Base-by-base conservation (phyloP, 2,329 filamentous ascomycete genomes). In the Daldinia sp. region DNA sequence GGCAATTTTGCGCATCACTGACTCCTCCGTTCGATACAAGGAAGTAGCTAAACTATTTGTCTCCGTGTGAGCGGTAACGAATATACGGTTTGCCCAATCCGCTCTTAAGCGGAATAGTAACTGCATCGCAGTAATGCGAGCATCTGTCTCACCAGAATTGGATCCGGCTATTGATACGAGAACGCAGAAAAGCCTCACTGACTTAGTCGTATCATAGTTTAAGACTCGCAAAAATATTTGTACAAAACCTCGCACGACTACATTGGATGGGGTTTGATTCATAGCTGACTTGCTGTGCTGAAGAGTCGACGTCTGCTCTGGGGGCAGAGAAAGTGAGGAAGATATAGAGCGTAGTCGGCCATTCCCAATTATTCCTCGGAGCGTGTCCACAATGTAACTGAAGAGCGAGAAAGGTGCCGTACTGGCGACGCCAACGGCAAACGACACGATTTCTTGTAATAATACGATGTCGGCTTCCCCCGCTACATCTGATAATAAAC, bases 41-140 rank as follows among this genome's bases (percentile, higher is more conserved):
- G 89, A 84, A 13, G 87, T 84, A 25, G 93, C 92, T 21, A 97
- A 80, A 54, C 87, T 87, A 67, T 90, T 87, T 25, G 88, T 90
- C 73, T 96, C 92, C 1, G 90, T 87, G 27, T 87, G 85, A 30
- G 85, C 78, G 6, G 87, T 87, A 54, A 97, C 80, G 60, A 90
- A 92, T 3, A 97, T 84, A 43, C 89, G 85, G 68, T 94, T 87
- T 8, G 90, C 87, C 74, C 90, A 92, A 76, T 97, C 93, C 19
- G 93, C 92, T 61, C 94, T 87, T 27, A 97, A 80, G 41, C 94
- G 87, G 74, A 96, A 94, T 1, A 97, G 80, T 41, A 94, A 78
- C 71, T 92, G 93, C 81, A 94, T 86, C 2, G 90, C 88, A 10
- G 88, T 89, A 23, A 95, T 79, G 5, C 91, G 88, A 52, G 90